Evolutionary conservation across 148 eudicot genomes (phyloP), one percentile per base, ranked within the genome.

Genomic region (Limonium bicolor): DNA sequence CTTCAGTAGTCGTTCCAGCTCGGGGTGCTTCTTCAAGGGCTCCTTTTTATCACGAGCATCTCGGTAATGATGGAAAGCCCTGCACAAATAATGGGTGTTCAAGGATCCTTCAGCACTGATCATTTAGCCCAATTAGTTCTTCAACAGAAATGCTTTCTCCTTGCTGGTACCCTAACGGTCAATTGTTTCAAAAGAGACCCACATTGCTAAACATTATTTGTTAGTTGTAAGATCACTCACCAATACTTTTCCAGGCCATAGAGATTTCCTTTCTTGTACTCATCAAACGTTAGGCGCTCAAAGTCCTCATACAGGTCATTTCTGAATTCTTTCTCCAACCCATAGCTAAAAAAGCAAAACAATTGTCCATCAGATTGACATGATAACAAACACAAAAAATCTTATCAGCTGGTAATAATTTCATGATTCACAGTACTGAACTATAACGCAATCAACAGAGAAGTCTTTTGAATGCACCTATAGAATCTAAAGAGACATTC

Each of bases 161-260:
- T n/a, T n/a, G n/a, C n/a, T n/a, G n/a, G n/a, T n/a, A n/a, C n/a
- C n/a, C n/a, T n/a, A n/a, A n/a, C n/a, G n/a, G n/a, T n/a, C n/a
- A n/a, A n/a, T n/a, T n/a, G n/a, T n/a, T n/a, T n/a, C n/a, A n/a
- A n/a, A n/a, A n/a, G n/a, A n/a, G n/a, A n/a, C n/a, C n/a, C n/a
- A n/a, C n/a, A n/a, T n/a, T n/a, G n/a, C n/a, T n/a, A n/a, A n/a
- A n/a, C n/a, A n/a, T n/a, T n/a, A n/a, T n/a, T n/a, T n/a, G n/a
- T n/a, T n/a, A 30, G 14, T 2, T 10, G 2, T 6, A 42, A 2
- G 32, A 13, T 4, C 12, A 27, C 33, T 27, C 76, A 88, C 97
- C 97, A 90, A 45, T 90, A 90, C 56, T 90, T 90, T 55, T 90
- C 95, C 38, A 90, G 84, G 68, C 97, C 97, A 58, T 90, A 90